Base-by-base conservation (phyloP, 2,329 filamentous ascomycete species). In the Fusarium decemcellulare region DNA sequence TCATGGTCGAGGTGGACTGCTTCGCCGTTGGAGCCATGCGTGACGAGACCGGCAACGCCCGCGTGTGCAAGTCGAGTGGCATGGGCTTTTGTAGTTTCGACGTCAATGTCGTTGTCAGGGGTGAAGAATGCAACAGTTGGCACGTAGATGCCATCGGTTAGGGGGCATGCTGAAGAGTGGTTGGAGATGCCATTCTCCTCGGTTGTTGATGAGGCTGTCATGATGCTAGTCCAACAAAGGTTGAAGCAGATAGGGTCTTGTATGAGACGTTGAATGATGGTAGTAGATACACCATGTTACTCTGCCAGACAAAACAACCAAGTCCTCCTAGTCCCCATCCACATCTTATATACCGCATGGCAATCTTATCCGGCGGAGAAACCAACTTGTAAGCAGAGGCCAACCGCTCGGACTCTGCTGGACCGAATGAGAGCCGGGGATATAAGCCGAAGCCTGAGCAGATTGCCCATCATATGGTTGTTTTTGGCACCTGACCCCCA, bases 1-100 rank as follows among this genome's bases (percentile, higher is more conserved):
- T 86, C 83, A 67, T 87, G 88, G 55, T 87, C 87, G 10, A 93
- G 83, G 74, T 93, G 91, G 4, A 91, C 90, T 0, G 91, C 91
- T 80, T 93, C 92, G 73, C 91, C 92, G 75, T 93, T 93, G 72
- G 89, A 92, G 40, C 91, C 91, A 77, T 92, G 91, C 5, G 88
- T 89, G 18, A 92, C 88, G 54, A 93, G 82, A 44, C 91, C 91
- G 16, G 90, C 85, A 43, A 93, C 85, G 37, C 90, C 91, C 23
- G 89, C 85, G 59, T 86, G 79, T 47, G 88, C 89, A 4, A 93
- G 85, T 53, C 88, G 86, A 23, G 87, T 81, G 30, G 88, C 88
- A 63, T 87, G 85, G 23, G 80, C 80, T 54, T 81, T 79, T 30
- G 85, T 86, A 6, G 85, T 83, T 18, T 81, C 78, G n/a, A 86